Evolutionary conservation across 352 stramenopile genomes (phyloP).

Genomic region (Pythium vanterpoolii): DNA sequence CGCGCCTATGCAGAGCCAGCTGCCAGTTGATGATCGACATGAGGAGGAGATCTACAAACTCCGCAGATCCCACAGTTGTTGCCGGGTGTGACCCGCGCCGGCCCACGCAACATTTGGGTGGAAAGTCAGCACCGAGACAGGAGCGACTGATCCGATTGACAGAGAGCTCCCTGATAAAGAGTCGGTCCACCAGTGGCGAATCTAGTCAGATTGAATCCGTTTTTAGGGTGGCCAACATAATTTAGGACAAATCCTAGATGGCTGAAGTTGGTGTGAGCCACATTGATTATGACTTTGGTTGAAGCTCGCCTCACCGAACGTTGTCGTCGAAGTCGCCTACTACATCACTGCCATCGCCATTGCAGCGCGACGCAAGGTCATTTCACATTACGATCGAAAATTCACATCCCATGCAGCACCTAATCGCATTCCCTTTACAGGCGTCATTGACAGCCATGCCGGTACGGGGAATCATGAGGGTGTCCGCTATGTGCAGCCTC

Average conservation of each 20-base stretch:
- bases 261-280: neutral
- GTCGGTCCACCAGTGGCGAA: no score
- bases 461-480: neutral
- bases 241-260: neutral
- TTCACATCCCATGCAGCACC: neutral
- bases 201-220: no score
- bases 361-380: neutral
- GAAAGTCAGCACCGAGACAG: neutral
- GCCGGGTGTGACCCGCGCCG: neutral
- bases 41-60: no score
- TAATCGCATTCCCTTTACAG: neutral
- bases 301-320: no score
- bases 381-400: no score
- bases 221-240: no score
- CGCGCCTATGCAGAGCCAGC: conserved; percentile 1
- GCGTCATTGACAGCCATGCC: neutral
- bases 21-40: no score
- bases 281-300: neutral
- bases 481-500: neutral
- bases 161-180: no score
- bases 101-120: no score
- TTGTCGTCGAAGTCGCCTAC: conserved; percentile 1
- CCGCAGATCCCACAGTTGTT: neutral
- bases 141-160: no score
- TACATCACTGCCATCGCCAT: neutral